Evolutionary conservation across 257 asterid species (phyloP), one percentile per base, ranked within the genome.

Genomic region (Rauvolfia tetraphylla): DNA sequence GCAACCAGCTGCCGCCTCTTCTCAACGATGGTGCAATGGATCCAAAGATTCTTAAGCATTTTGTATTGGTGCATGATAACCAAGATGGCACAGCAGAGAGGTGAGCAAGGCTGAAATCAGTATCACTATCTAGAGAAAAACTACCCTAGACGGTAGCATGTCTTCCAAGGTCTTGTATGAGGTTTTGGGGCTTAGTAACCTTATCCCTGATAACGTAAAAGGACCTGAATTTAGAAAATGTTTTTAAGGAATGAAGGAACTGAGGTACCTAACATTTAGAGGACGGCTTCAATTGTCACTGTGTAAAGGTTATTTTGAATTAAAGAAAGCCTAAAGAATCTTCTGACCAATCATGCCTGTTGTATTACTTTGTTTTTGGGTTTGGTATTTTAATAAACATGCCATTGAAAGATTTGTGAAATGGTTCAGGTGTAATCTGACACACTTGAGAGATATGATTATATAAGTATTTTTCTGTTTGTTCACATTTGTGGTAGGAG

Each of bases 11-110:
- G 86, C 98, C 97, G 12, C 79, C 97, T 80, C 94, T 91, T 83
- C 87, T 95, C 68, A 95, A 86, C 74, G 92, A 88, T 83, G 99
- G 98, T 75, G 87, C 94, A 49, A 95, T 93, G 98, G 97, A 95
- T 85, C 98, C 99, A 68, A 93, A 93, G 84, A 93, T 95, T 84
- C 86, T 87, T 83, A 95, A 95, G 90, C 88, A 91, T 80, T 95
- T 87, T 83, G 81, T 95, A 79, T 79, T 95, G 89, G 90, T 95
- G 72, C 98, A 93, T 57, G 97, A 95, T 85, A 84, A 88, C 78
- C 88, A 81, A 74, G 92, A 89, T 73, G 91, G 86, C 88, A 42
- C 77, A 38, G 68, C 80, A 78, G 98, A 95, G 81, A 91, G 86
- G 99, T 93, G 88, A 59, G 15, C 4, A 17, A 56, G 23, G 33